Base-by-base conservation (phyloP, 345 rosid species). In the Garcia nutans region DNA sequence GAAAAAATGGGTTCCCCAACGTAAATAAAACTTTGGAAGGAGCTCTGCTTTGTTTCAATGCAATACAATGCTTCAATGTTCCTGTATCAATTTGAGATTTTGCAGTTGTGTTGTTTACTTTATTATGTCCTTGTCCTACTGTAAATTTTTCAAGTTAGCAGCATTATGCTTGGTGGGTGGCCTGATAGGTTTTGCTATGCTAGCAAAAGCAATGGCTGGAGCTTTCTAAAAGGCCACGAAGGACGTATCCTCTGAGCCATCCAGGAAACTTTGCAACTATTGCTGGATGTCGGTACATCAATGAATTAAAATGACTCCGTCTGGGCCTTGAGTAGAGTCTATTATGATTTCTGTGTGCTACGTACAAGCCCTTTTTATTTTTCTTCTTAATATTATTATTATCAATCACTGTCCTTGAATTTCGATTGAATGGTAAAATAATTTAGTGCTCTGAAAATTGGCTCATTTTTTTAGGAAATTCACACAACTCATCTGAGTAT, bases 11-110 rank as follows among this genome's bases (percentile, higher is more conserved):
- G 74, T 59, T 79, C 70, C 62, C 70, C 62, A 13, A 59, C 84
- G 89, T 84, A 82, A 82, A 86, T 83, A 57, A 20, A 78, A 76
- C 69, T 20, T 26, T 1, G 26, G 71, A 81, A 63, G 76, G 82
- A 63, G 76, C 75, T 74, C 67, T 17, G 37, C 10, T 24, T 22
- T 19, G 75, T 70, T 69, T 56, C 31, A 52, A 33, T 52, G 52
- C 37, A 52, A 33, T 52, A 50, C 37, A 31, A 23, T 62, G 70
- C 50, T 76, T 79, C 65, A 61, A 54, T 83, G 57, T 65, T 76
- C 71, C 71, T 74, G 72, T 69, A 50, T 28, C 72, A n/a, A 31
- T 71, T 16, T 57, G 42, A 20, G 44, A 65, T 13, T 31, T 13
- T 31, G 44, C 71, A 15, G 55, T 23, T 22, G 23, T 62, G 59